Base-by-base conservation (phyloP, 345 rosid genomes). In the Camelina neglecta region DNA sequence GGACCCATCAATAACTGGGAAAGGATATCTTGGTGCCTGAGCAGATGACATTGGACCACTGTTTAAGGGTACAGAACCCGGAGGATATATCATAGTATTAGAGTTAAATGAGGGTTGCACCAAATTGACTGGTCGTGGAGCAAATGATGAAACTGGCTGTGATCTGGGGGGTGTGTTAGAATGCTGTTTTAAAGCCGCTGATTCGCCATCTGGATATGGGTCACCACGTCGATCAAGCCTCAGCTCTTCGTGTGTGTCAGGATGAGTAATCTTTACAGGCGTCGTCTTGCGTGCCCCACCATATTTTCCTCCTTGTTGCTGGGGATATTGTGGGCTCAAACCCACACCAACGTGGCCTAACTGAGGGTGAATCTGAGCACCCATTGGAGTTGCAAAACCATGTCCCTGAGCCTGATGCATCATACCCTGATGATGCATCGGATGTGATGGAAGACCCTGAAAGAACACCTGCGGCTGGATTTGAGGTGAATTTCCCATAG, bases 201-300 rank as follows among this genome's bases (percentile, higher is more conserved):
- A 67, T 36, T 85, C 87, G 63, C 83, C 84, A 76, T 88, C 98
- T 23, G 84, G 69, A 86, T 72, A 78, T 4, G 79, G 35, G 76
- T 90, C 96, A 38, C 89, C 76, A 33, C 88, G 86, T 69, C 87
- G 85, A 79, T 86, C 93, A 70, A 93, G 96, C 85, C 92, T 88
- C 81, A 91, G 85, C 87, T 95, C 98, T 79, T 89, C 97, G 77
- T 85, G 97, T 9, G 99, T 95, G 36, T 86, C 92, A 3, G 99
- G 98, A 82, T 95, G 93, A 75, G 97, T 93, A 58, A 95, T 93
- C 80, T 90, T 95, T 36, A 95, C 93, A 72, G 83, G 81, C 10
- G 81, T 51, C 1, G 90, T 81, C 82, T 88, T 90, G 60, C 96
- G 94, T 55, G 69, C 81, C 73, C 88, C 86, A 24, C 81, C 83